These are phyloP conservation scores for Thielaviopsis punctulata DNA, from an alignment of 2,329 filamentous ascomycete genomes.

Conservation along the genomic window DNA sequence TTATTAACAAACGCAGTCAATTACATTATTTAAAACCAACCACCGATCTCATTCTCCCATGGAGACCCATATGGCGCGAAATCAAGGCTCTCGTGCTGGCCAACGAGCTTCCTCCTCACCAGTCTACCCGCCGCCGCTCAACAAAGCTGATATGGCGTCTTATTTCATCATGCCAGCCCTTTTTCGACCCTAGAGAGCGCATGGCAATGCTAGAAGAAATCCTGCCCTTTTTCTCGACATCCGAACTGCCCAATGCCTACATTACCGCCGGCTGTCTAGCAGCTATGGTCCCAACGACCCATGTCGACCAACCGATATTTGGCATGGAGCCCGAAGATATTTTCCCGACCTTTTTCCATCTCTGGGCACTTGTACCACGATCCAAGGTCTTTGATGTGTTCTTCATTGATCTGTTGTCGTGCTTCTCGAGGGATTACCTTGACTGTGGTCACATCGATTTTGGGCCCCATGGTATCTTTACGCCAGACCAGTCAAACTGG, in stretches of 20 bases:
- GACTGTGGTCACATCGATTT: slow-evolving; percentile 61
- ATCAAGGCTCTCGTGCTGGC: slow-evolving; percentile 81
- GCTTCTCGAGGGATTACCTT: slow-evolving; percentile 71
- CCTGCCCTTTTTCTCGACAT: slow-evolving; percentile 78
- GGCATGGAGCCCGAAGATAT: slow-evolving; percentile 79
- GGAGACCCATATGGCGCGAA: slow-evolving; percentile 84
- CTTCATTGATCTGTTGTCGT: slow-evolving; percentile 78
- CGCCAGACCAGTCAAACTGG: slow-evolving; percentile 73
- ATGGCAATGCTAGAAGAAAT: slow-evolving; percentile 67
- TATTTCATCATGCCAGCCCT: slow-evolving; percentile 75
- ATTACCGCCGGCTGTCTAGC: slow-evolving; percentile 83
- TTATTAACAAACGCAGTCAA: background rate
- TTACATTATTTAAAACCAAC: slow-evolving; percentile 75
- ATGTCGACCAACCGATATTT: slow-evolving; percentile 50
- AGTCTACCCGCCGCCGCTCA: slow-evolving; percentile 35
- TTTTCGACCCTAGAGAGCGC: slow-evolving; percentile 79
- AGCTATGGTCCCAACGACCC: slow-evolving; percentile 68
- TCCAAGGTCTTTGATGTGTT: slow-evolving; percentile 76
- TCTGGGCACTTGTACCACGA: slow-evolving; percentile 85
- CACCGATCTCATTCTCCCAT: slow-evolving; percentile 81
- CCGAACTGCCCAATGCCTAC: slow-evolving; percentile 79
- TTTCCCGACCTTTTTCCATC: slow-evolving; percentile 83
- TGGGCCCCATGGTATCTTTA: slow-evolving; percentile 77
- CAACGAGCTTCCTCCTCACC: slow-evolving; percentile 55
- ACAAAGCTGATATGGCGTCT: slow-evolving; percentile 64